These are phyloP conservation scores for Lyophyllum decastes DNA, from an alignment of 768 basidiomycete species.

Conservation along the genomic window DNA sequence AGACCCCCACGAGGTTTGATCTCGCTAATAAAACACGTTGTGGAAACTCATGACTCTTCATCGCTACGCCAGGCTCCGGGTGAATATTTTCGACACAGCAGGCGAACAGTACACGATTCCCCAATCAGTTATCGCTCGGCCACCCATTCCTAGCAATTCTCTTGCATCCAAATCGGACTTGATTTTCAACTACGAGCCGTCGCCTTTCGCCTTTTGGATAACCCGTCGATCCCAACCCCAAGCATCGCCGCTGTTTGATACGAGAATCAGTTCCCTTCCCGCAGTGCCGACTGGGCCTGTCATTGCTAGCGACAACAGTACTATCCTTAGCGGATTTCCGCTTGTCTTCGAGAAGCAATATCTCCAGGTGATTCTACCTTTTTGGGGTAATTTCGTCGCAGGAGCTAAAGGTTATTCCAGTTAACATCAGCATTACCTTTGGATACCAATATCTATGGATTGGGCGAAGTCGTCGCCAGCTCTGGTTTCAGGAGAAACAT, in stretches of 20 bases:
- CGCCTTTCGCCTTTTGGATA: constrained; percentile 82
- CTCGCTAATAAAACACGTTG: not conserved
- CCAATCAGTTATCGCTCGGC: constrained; percentile 42
- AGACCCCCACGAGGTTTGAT: constrained; percentile 50
- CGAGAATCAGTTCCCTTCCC: constrained; percentile 62
- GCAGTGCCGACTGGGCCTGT: constrained; percentile 57
- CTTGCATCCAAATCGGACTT: constrained; percentile 55
- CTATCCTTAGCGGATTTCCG: constrained; percentile 62
- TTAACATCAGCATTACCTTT: constrained; percentile 66
- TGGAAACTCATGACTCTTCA: not conserved
- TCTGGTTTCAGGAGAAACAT: constrained; percentile 70
- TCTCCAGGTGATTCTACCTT: constrained; percentile 49
- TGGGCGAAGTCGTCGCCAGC: constrained; percentile 72
- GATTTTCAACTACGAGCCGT: constrained; percentile 62
- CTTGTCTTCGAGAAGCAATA: constrained; percentile 83
- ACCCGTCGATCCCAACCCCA: constrained; percentile 63
- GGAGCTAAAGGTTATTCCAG: constrained; percentile 25
- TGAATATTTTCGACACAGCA: constrained; percentile 65
- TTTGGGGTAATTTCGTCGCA: not conserved
- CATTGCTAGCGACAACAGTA: constrained; percentile 50
- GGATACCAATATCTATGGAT: constrained; percentile 73
- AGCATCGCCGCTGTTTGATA: constrained; percentile 66
- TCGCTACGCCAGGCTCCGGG: constrained; percentile 53
- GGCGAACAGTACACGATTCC: constrained; percentile 71
- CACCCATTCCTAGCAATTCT: constrained; percentile 33